These are phyloP conservation scores for Polytrichum commune DNA, from an alignment of 225 moss, liverwort and hornwort species.

Conservation along the genomic window DNA sequence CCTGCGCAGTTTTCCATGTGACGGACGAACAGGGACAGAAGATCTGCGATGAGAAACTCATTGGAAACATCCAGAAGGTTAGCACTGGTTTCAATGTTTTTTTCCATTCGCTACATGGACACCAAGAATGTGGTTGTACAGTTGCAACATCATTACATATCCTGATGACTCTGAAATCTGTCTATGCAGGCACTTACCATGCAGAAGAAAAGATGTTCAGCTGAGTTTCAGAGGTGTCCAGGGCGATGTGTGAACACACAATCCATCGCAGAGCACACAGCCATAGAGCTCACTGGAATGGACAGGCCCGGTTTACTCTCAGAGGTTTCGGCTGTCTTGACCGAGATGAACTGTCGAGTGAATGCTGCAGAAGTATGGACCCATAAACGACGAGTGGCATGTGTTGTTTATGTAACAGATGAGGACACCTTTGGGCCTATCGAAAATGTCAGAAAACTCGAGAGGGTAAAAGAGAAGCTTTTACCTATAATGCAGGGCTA, in stretches of 20 bases:
- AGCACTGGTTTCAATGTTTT: not conserved
- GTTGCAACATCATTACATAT: too few species aligned
- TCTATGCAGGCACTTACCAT: constrained; percentile 57
- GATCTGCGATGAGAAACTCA: constrained; percentile 62
- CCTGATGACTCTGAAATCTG: not conserved
- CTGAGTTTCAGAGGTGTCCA: constrained; percentile 49
- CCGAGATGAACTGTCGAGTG: constrained; percentile 72
- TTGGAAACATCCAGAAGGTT: constrained; percentile 74
- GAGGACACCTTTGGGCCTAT: constrained; percentile 66
- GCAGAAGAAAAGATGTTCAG: constrained; percentile 51
- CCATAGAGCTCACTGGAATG: constrained; percentile 78
- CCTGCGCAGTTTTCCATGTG: constrained; percentile 79
- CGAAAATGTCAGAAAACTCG: constrained; percentile 46
- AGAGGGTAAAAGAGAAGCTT: constrained; percentile 49
- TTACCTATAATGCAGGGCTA: constrained; percentile 46
- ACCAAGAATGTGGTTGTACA: too few species aligned
- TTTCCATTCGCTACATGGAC: too few species aligned
- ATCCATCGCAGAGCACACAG: constrained; percentile 70
- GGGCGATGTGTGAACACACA: constrained; percentile 61
- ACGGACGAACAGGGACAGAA: constrained; percentile 63
- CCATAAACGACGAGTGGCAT: constrained; percentile 82
- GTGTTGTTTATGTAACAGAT: constrained; percentile 87
- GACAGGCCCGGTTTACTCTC: constrained; percentile 86
- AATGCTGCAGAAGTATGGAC: constrained; percentile 96
- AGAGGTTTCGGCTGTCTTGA: constrained; percentile 75